Evolutionary conservation across 2,329 filamentous ascomycete species (phyloP).

Genomic region (Emmonsiellopsis sp.): DNA sequence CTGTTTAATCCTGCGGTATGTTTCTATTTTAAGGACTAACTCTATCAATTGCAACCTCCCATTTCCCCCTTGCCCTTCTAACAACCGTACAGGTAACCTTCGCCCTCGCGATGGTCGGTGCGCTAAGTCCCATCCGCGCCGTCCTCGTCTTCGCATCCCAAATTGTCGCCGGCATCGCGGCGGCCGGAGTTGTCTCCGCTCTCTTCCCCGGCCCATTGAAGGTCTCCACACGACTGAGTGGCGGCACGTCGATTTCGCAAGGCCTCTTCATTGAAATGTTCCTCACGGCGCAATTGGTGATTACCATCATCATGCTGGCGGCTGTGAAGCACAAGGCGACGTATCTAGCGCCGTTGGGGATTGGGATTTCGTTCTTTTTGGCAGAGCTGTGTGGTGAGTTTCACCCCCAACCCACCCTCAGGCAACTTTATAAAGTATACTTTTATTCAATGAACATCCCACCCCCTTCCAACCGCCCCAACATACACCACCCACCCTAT

Average conservation of each 20-base stretch:
- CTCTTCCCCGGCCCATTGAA: constrained; percentile 50
- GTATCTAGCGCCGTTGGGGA: constrained; percentile 61
- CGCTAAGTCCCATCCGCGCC: constrained; percentile 45
- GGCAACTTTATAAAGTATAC: not conserved
- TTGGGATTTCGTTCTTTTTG: constrained; percentile 63
- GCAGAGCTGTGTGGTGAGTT: constrained; percentile 40
- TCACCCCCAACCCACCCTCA: not conserved
- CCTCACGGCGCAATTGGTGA: constrained; percentile 53
- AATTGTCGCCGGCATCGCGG: constrained; percentile 49
- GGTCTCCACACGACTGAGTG: constrained; percentile 49
- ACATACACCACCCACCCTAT: not conserved
- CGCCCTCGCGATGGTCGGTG: constrained; percentile 51
- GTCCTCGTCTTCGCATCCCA: constrained; percentile 48
- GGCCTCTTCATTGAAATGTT: constrained; percentile 62
- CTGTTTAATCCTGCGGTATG: constrained; percentile 44
- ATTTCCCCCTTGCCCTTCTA: not conserved
- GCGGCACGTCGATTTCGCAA: constrained; percentile 44
- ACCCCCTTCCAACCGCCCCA: not conserved
- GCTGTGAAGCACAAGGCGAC: constrained; percentile 67
- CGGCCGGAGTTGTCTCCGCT: constrained; percentile 48
- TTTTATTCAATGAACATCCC: not conserved
- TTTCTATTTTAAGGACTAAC: not conserved
- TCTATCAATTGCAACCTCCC: not conserved
- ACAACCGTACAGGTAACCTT: constrained; percentile 41
- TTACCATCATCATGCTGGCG: constrained; percentile 61